Percentiles rank a stretch among this genome's conserved stretches.
Evolutionary conservation across 805 yeast genomes (phyloP).

Genomic region (Peterozyma xylosa): DNA sequence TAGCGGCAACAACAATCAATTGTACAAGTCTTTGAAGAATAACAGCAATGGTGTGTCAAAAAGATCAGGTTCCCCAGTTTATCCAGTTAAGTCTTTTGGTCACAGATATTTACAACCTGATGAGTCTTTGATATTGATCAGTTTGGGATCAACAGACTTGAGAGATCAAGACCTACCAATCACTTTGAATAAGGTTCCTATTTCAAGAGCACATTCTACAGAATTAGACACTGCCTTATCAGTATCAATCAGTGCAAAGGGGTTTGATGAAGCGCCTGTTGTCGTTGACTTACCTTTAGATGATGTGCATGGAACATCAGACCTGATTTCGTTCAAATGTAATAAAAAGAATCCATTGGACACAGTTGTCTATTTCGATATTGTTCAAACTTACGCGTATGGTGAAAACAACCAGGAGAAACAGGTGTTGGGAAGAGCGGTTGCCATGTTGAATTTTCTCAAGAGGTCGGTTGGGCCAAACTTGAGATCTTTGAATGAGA

Average conservation of each 20-base stretch:
- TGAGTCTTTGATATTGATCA: constrained; percentile 70
- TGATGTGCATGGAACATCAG: constrained; percentile 64
- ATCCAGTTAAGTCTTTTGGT: constrained; percentile 78
- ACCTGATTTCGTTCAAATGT: constrained; percentile 69
- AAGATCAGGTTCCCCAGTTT: constrained; percentile 22
- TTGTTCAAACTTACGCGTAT: constrained; percentile 79
- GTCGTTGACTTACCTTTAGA: constrained; percentile 77
- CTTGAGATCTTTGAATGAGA: constrained; percentile 58
- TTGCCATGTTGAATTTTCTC: constrained; percentile 57
- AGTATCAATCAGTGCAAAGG: constrained; percentile 46
- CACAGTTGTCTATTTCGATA: constrained; percentile 66
- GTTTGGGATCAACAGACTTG: constrained; percentile 81
- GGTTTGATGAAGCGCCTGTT: constrained; percentile 44
- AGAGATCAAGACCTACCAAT: constrained; percentile 54
- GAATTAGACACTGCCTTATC: constrained; percentile 86
- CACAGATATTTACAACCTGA: constrained; percentile 60
- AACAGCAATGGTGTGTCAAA: constrained; percentile 7
- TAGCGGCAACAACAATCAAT: neutral
- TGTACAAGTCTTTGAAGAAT: constrained; percentile 8
- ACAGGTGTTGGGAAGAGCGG: constrained; percentile 73
- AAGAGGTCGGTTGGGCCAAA: constrained; percentile 63
- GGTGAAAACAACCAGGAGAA: constrained; percentile 16
- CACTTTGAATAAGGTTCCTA: constrained; percentile 65
- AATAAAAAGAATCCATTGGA: constrained; percentile 39
- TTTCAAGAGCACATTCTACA: constrained; percentile 68